These are phyloP conservation scores for Colletotrichum lupini DNA, from an alignment of 2,329 filamentous ascomycete species.

Conservation along the genomic window DNA sequence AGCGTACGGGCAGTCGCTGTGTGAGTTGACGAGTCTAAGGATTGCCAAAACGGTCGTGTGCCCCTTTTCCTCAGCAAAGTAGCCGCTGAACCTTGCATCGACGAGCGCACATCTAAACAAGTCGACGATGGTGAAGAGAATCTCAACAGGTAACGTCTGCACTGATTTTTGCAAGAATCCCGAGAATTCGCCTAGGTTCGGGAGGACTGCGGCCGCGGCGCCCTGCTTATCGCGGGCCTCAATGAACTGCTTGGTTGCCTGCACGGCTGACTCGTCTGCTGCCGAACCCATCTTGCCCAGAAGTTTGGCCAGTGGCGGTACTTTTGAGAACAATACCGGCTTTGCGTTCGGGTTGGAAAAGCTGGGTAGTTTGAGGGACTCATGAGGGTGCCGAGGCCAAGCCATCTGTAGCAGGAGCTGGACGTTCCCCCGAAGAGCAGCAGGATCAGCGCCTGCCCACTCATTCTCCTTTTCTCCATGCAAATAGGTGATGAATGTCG, in stretches of 20 bases:
- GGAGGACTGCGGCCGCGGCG: constrained; percentile 74
- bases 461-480: constrained; percentile 79
- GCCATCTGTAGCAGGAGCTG: constrained; percentile 80
- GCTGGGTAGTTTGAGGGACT: constrained; percentile 75
- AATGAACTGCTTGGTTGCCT: constrained; percentile 77
- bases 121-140: constrained; percentile 86
- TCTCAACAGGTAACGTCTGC: constrained; percentile 67
- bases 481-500: constrained; percentile 89
- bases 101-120: constrained; percentile 81
- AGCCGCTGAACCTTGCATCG: constrained; percentile 83
- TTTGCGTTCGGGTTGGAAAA: constrained; percentile 72
- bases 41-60: constrained; percentile 73
- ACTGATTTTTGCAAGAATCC: constrained; percentile 68
- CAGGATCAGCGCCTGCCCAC: constrained; percentile 82
- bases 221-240: constrained; percentile 67
- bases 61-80: constrained; percentile 79
- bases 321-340: constrained; percentile 79
- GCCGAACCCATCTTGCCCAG: constrained; percentile 78
- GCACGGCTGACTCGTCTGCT: constrained; percentile 69
- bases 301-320: constrained; percentile 86
- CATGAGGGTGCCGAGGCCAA: constrained; percentile 80
- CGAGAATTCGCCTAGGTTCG: constrained; percentile 75
- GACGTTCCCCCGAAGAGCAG: constrained; percentile 76
- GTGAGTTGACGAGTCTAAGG: constrained; percentile 67
- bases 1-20: constrained; percentile 77